phyloP scores from a whole-genome alignment of 768 basidiomycete species.

The Clitopilus passeckerianus region DNA sequence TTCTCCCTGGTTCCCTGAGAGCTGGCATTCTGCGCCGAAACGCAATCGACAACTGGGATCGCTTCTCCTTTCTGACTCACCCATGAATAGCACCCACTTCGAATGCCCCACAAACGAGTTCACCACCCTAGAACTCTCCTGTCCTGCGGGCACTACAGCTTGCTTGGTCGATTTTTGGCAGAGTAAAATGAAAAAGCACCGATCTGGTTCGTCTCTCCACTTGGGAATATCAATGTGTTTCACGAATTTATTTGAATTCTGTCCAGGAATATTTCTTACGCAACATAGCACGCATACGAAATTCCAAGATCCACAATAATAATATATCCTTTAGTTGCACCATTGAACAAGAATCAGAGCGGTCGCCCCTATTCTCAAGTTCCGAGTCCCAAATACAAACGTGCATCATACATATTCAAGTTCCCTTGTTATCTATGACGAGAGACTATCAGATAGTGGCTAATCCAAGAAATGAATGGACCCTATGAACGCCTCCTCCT shows the following conservation, averaged over 20 bases:
- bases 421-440: no score
- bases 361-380: neutral
- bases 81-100: neutral
- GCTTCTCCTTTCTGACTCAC: neutral
- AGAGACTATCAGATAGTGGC: no score
- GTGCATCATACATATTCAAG: no score
- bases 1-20: slow-evolving; percentile 1
- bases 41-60: neutral
- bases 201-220: neutral
- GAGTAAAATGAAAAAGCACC: neutral
- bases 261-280: neutral
- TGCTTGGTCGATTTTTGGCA: slow-evolving; percentile 8
- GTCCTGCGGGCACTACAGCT: neutral
- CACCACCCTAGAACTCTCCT: slow-evolving; percentile 8
- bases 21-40: neutral
- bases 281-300: neutral
- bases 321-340: neutral
- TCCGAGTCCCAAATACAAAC: neutral
- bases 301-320: neutral
- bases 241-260: neutral
- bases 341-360: neutral
- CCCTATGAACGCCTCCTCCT: neutral
- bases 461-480: neutral
- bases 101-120: slow-evolving; percentile 8
- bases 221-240: no score